Conservation (phyloP, 2,329 filamentous ascomycete genomes). For the Metarhizium humberi region DNA sequence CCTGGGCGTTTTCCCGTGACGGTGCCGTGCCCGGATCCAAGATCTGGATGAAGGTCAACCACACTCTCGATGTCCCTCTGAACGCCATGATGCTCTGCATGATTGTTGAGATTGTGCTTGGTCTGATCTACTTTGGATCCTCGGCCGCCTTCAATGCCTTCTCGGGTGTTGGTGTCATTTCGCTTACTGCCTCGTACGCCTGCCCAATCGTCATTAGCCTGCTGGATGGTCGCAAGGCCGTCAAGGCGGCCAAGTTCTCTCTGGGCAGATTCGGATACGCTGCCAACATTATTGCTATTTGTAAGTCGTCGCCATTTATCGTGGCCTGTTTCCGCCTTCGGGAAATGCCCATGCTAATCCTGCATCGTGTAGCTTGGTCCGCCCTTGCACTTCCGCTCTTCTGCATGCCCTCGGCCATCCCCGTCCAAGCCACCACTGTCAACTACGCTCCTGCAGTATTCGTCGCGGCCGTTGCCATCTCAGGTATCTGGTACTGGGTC, state of each 20-base stretch:
- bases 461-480: slow-evolving; percentile 51
- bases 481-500: slow-evolving; percentile 56
- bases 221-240: slow-evolving; percentile 47
- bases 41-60: slow-evolving; percentile 53
- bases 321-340: not conserved
- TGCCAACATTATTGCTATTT: slow-evolving; percentile 55
- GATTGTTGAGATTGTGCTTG: slow-evolving; percentile 53
- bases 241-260: slow-evolving; percentile 48
- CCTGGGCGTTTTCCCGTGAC: slow-evolving; percentile 63
- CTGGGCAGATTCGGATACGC: slow-evolving; percentile 52
- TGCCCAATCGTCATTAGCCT: slow-evolving; percentile 57
- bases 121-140: slow-evolving; percentile 61
- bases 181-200: slow-evolving; percentile 58
- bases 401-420: slow-evolving; percentile 60
- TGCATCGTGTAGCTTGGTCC: slow-evolving; percentile 46
- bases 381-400: slow-evolving; percentile 61
- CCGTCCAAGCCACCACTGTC: slow-evolving; percentile 47
- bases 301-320: slow-evolving; percentile 30
- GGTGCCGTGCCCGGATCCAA: slow-evolving; percentile 57
- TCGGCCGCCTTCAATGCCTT: slow-evolving; percentile 64
- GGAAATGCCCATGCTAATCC: slow-evolving; percentile 6
- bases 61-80: slow-evolving; percentile 52
- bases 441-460: slow-evolving; percentile 74
- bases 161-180: slow-evolving; percentile 61
- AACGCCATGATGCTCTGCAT: slow-evolving; percentile 67